phyloP scores from a whole-genome alignment of 2,329 filamentous ascomycete genomes.

The Phialocephala sp. region DNA sequence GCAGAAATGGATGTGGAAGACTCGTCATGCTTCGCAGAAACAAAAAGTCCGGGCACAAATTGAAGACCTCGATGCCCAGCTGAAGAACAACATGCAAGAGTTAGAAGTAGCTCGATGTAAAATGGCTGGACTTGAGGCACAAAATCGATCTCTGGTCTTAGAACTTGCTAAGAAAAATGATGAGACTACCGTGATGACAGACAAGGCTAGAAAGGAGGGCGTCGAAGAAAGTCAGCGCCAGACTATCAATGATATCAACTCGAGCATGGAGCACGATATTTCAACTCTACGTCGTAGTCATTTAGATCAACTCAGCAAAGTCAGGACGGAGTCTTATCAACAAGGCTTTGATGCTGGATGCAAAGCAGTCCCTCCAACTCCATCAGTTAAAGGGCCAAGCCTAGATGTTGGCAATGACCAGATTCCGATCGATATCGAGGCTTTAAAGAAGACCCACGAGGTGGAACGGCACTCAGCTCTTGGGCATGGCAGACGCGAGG shows the following conservation, averaged over 20 bases:
- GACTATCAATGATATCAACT: slow-evolving; percentile 18
- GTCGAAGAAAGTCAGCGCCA: slow-evolving; percentile 4
- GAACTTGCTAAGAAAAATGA: neutral
- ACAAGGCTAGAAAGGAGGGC: neutral
- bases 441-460: neutral
- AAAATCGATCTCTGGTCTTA: neutral
- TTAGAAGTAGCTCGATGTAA: neutral
- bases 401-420: too few species aligned
- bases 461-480: neutral
- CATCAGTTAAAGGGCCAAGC: too few species aligned
- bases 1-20: slow-evolving; percentile 1
- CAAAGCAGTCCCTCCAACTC: neutral
- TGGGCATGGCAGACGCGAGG: slow-evolving; percentile 9
- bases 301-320: slow-evolving; percentile 14
- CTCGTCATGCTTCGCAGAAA: neutral
- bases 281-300: slow-evolving; percentile 9
- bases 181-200: neutral
- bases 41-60: neutral
- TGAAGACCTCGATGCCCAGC: neutral
- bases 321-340: slow-evolving; percentile 17
- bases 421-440: neutral
- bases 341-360: slow-evolving; percentile 15
- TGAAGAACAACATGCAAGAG: neutral
- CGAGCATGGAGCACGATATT: slow-evolving; percentile 12
- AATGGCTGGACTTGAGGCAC: neutral